phyloP scores from a whole-genome alignment of 2,329 filamentous ascomycete genomes.

The Colletotrichum karsti region DNA sequence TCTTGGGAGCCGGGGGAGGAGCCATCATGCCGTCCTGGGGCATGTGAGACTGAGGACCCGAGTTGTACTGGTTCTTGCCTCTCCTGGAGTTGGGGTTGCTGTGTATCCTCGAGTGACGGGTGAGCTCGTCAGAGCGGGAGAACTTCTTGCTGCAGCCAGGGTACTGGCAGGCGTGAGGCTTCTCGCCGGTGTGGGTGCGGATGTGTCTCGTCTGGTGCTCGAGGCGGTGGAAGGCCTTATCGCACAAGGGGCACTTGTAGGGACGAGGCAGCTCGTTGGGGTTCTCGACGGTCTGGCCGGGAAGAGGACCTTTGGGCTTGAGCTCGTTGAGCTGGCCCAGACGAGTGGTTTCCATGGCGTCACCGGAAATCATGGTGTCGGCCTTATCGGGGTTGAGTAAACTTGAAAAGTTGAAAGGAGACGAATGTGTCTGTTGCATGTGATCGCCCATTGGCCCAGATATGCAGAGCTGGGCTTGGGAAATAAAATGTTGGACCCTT shows the following conservation, averaged over 20 bases:
- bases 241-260: constrained; percentile 98
- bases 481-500: neutral
- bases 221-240: constrained; percentile 97
- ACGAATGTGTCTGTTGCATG: constrained; percentile 76
- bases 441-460: constrained; percentile 54
- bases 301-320: constrained; percentile 70
- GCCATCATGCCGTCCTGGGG: constrained; percentile 73
- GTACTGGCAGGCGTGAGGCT: constrained; percentile 95
- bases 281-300: constrained; percentile 68
- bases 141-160: constrained; percentile 97
- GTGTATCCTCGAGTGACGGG: constrained; percentile 96
- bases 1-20: constrained; percentile 77
- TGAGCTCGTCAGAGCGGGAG: constrained; percentile 94
- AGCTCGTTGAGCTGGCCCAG: constrained; percentile 37
- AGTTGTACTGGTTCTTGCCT: constrained; percentile 75
- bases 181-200: constrained; percentile 96
- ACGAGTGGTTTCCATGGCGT: constrained; percentile 25
- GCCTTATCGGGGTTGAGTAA: constrained; percentile 68
- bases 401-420: constrained; percentile 79
- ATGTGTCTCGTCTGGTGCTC: constrained; percentile 95
- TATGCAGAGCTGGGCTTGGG: constrained; percentile 14
- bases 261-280: constrained; percentile 83
- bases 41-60: constrained; percentile 48
- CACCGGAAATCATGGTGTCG: constrained; percentile 22
- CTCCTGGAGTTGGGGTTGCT: constrained; percentile 97